Conservation (phyloP, 2,329 filamentous ascomycete species). For the Cordyceps sp. region DNA sequence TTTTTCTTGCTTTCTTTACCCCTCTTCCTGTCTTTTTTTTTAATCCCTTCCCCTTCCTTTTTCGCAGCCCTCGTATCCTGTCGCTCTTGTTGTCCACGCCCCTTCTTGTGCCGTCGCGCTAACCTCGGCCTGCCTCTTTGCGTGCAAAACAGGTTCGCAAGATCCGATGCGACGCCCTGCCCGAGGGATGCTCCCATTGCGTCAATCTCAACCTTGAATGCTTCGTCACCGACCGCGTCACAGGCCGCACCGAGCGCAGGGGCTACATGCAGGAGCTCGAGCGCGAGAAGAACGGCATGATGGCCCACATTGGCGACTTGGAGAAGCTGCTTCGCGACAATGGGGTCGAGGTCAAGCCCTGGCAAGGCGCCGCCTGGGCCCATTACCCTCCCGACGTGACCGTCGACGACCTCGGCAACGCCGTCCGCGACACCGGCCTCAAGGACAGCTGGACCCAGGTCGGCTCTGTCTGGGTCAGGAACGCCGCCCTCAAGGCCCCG, state of each 20-base stretch:
- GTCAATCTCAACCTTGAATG: constrained; percentile 60
- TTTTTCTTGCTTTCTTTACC: background rate
- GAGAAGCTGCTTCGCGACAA: constrained; percentile 46
- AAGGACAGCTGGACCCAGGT: constrained; percentile 16
- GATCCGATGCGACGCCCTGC: constrained; percentile 69
- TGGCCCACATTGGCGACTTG: constrained; percentile 49
- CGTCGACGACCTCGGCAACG: constrained; percentile 10
- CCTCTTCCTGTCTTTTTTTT: too few species aligned
- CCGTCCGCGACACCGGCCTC: constrained; percentile 6
- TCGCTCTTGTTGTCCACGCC: too few species aligned
- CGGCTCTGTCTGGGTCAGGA: constrained; percentile 18
- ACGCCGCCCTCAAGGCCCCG: too few species aligned
- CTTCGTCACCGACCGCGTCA: constrained; percentile 75
- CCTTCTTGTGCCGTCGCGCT: too few species aligned
- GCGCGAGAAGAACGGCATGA: constrained; percentile 50
- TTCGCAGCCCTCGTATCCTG: too few species aligned
- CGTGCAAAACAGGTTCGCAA: constrained; percentile 49
- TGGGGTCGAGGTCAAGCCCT: constrained; percentile 43
- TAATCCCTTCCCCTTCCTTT: too few species aligned
- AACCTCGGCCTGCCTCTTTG: background rate
- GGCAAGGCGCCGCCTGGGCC: constrained; percentile 15
- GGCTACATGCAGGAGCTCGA: constrained; percentile 68
- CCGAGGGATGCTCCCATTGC: constrained; percentile 72
- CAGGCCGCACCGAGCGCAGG: constrained; percentile 60
- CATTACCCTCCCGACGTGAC: constrained; percentile 10